A percentile compares a stretch with the other conserved stretches of the same genome.
phyloP scores from a whole-genome alignment of 2,329 filamentous ascomycete species.

The Zymoseptoria crescenta region DNA sequence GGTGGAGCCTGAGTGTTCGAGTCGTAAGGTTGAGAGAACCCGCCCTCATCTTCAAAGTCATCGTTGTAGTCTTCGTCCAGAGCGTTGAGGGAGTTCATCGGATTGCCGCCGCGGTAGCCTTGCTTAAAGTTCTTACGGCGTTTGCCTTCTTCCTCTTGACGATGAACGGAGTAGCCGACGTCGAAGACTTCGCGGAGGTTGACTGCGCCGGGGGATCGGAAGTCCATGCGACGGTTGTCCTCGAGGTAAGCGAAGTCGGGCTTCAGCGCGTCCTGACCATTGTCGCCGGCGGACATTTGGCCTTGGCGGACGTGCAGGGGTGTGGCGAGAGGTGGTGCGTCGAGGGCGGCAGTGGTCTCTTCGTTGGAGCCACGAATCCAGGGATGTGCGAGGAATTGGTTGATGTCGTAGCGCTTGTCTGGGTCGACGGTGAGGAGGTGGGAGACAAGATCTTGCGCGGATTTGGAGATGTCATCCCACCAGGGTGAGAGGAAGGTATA shows the following conservation, averaged over 20 bases:
- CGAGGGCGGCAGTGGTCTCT: conserved; percentile 56
- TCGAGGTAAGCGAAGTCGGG: conserved; percentile 47
- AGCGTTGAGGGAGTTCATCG: conserved; percentile 58
- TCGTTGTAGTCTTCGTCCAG: conserved; percentile 58
- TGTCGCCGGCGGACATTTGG: conserved; percentile 20
- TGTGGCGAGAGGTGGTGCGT: conserved; percentile 65
- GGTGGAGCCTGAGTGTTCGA: conserved; percentile 43
- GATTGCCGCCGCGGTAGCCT: conserved; percentile 55
- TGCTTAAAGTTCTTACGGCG: conserved; percentile 75
- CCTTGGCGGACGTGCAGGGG: conserved; percentile 54
- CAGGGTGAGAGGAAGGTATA: conserved; percentile 97
- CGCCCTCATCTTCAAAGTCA: conserved; percentile 59
- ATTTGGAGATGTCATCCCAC: conserved; percentile 98
- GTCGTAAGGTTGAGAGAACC: conserved; percentile 47
- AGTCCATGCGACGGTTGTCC: conserved; percentile 64
- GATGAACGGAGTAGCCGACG: conserved; percentile 93
- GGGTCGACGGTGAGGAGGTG: conserved; percentile 92
- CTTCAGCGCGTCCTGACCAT: conserved; percentile 36
- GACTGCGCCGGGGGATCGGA: conserved; percentile 88
- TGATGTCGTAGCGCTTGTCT: conserved; percentile 88
- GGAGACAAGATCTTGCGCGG: conserved; percentile 86
- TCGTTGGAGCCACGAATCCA: conserved; percentile 75
- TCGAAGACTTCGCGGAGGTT: conserved; percentile 97
- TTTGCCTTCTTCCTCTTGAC: conserved; percentile 93
- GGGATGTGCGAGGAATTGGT: conserved; percentile 85